Conservation (phyloP, 2,329 filamentous ascomycete genomes). For the Fusarium sp. region DNA sequence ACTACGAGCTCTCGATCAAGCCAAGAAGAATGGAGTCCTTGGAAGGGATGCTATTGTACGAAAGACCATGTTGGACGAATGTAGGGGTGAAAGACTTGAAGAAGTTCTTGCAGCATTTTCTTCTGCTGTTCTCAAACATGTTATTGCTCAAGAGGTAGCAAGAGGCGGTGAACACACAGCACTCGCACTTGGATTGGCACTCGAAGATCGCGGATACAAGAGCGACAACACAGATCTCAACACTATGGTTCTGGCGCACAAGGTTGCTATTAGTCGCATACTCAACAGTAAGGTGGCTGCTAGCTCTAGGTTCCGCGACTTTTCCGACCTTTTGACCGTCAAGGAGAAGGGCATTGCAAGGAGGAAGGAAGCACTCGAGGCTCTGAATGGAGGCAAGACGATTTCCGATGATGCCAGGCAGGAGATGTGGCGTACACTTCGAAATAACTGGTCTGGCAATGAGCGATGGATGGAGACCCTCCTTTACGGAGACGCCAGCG, state of each 20-base stretch:
- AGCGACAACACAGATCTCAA: constrained; percentile 67
- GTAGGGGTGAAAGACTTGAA: constrained; percentile 89
- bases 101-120: constrained; percentile 89
- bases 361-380: constrained; percentile 61
- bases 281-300: constrained; percentile 70
- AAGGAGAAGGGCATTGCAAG: constrained; percentile 70
- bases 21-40: constrained; percentile 88
- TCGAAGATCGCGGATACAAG: constrained; percentile 68
- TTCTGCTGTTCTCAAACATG: constrained; percentile 80
- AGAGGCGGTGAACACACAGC: constrained; percentile 56
- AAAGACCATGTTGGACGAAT: constrained; percentile 97
- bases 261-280: constrained; percentile 69
- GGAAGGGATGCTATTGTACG: constrained; percentile 83
- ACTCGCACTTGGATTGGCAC: constrained; percentile 65
- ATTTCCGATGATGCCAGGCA: constrained; percentile 56
- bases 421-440: constrained; percentile 69
- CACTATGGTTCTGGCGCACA: constrained; percentile 79
- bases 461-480: constrained; percentile 79
- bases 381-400: constrained; percentile 46
- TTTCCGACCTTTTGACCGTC: constrained; percentile 70
- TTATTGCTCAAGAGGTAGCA: constrained; percentile 59
- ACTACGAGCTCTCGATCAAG: constrained; percentile 81
- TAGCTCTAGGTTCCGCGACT: constrained; percentile 68
- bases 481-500: constrained; percentile 71
- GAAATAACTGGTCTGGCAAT: constrained; percentile 82